Evolutionary conservation across 768 basidiomycete species (phyloP).

Genomic region (Panus rudis): DNA sequence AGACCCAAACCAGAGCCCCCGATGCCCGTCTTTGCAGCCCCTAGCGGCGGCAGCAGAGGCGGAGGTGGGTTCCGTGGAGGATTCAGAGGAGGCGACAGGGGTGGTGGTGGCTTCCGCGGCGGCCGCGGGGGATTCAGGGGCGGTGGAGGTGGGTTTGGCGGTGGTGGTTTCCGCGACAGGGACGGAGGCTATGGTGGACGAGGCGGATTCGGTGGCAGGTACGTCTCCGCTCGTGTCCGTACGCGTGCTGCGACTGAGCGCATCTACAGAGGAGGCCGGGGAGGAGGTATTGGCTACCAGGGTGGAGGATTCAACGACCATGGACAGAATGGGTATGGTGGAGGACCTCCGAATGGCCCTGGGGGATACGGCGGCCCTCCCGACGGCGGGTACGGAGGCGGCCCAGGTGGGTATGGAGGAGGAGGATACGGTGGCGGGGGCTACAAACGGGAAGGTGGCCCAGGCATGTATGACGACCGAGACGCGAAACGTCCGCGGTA

Average conservation of each 20-base stretch:
- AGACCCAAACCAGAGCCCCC: slow-evolving; percentile 71
- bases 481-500: slow-evolving; percentile 78
- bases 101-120: slow-evolving; percentile 30
- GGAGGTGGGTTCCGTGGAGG: slow-evolving; percentile 41
- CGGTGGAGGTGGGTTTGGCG: slow-evolving; percentile 28
- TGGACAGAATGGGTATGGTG: slow-evolving; percentile 26
- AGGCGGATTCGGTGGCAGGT: slow-evolving; percentile 22
- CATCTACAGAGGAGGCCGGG: slow-evolving; percentile 41
- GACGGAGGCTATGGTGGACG: slow-evolving; percentile 23
- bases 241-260: slow-evolving; percentile 30
- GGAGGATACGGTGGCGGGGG: slow-evolving; percentile 55
- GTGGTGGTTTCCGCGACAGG: slow-evolving; percentile 21
- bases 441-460: slow-evolving; percentile 70
- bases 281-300: slow-evolving; percentile 67
- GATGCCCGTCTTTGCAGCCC: slow-evolving; percentile 31
- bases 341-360: slow-evolving; percentile 31
- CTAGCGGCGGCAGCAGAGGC: slow-evolving; percentile 38
- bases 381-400: slow-evolving; percentile 36
- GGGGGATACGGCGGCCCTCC: slow-evolving; percentile 28
- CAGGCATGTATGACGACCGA: slow-evolving; percentile 76
- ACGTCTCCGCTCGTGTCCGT: slow-evolving; percentile 31
- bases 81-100: slow-evolving; percentile 27
- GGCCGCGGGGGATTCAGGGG: slow-evolving; percentile 27
- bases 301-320: slow-evolving; percentile 51
- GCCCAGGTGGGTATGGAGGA: slow-evolving; percentile 37